Percentiles rank a stretch among this genome's conserved stretches.
These are phyloP conservation scores for Naegleria gruberi DNA, from an alignment of 208 protist species.

Conservation along the genomic window DNA sequence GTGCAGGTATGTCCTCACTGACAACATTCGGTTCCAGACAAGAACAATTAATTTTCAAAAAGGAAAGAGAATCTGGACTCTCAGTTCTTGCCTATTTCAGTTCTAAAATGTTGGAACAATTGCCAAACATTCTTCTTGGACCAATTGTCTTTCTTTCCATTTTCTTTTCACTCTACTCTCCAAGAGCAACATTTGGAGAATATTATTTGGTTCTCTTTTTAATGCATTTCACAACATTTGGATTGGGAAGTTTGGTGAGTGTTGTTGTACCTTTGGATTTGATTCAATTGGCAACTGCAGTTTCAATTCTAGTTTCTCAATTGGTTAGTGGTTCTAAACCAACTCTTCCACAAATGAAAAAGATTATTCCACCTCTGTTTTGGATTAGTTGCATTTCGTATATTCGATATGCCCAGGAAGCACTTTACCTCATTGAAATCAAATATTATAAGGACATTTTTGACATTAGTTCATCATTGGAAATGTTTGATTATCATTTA, in stretches of 20 bases:
- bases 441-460: not conserved
- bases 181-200: not conserved
- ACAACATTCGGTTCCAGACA: not conserved
- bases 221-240: not conserved
- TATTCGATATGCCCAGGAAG: not conserved
- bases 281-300: not conserved
- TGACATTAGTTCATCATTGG: too few species aligned
- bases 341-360: not conserved
- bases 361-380: not conserved
- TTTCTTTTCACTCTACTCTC: not conserved
- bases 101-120: not conserved
- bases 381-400: not conserved
- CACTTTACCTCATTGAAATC: not conserved
- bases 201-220: not conserved
- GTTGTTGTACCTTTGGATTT: not conserved
- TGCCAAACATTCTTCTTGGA: not conserved
- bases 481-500: too few species aligned
- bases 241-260: not conserved
- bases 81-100: not conserved
- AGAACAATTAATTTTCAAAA: not conserved
- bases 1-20: not conserved
- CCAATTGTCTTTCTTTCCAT: not conserved
- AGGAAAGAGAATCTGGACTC: not conserved
- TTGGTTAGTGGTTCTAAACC: not conserved
- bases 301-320: not conserved